Evolutionary conservation across 495 filamentous ascomycete genomes (phyloP), one percentile per base, ranked within the genome.

Genomic region (Haplographium delicatum): DNA sequence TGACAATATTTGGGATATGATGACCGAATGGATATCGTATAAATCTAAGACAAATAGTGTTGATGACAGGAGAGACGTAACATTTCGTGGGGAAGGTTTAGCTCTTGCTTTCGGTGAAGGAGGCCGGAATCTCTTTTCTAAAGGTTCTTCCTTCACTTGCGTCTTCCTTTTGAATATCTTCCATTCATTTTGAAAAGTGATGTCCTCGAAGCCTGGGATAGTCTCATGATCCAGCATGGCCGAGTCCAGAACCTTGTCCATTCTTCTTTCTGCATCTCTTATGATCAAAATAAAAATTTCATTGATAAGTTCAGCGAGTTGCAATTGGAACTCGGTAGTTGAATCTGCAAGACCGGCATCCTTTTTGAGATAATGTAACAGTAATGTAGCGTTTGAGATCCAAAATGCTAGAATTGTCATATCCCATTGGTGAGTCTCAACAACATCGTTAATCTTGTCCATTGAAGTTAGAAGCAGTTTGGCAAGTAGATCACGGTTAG

Each of bases 271-370:
- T n/a, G 93, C 93, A 64, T 99, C 93, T 57, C 93, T 75, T 52
- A 96, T 95, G 55, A 99, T 95, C n/a, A 97, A 76, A 54, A 97
- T 93, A 64, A 96, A 99, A 25, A 99, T 97, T 64, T 99, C 93
- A 59, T 97, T 96, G 65, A 97, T 88, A 26, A 97, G 73, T 67
- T 99, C 93, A 4, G 90, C 86, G 46, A 99, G 77, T 54, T 97
- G 90, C 33, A 87, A 78, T 67, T 99, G 93, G 53, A 96, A 96
- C 47, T 90, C 82, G 24, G 86, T 79, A 0, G 91, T 97, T 8
- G 89, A 83, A 60, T 83, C 80, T 16, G 88, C 75, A 3, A 99
- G 65, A 2, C 89, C 91, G 15, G 75, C 68, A 58, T 99, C 93
- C 63, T 99, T 99, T 67, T 94, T 96, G 30, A 99, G 72, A 62